Evolutionary conservation across 2,329 filamentous ascomycete genomes (phyloP).

Genomic region (Cladosporium halotolerans): DNA sequence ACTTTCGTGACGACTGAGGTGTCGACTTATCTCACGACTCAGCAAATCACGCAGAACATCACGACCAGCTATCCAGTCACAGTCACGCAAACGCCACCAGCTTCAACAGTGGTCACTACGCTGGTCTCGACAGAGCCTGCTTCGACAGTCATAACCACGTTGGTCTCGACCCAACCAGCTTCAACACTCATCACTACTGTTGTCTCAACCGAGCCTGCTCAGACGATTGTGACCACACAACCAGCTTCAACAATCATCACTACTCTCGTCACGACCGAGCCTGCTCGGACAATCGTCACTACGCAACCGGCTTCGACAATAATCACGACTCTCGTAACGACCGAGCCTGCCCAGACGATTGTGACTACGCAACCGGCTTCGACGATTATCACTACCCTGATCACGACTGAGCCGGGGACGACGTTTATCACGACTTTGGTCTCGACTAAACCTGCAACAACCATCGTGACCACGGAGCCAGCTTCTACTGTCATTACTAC

Average conservation of each 20-base stretch:
- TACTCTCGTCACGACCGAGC: not conserved
- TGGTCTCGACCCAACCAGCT: not conserved
- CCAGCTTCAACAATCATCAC: not conserved
- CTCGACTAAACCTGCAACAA: not conserved
- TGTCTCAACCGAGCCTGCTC: not conserved
- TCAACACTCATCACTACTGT: not conserved
- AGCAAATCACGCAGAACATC: not conserved
- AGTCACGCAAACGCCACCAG: not conserved
- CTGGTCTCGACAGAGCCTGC: not conserved
- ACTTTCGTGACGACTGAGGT: not conserved
- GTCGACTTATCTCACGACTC: not conserved
- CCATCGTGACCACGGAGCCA: not conserved
- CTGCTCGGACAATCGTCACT: not conserved
- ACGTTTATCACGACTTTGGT: constrained; percentile 3
- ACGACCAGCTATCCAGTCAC: constrained; percentile 6
- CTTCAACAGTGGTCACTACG: not conserved
- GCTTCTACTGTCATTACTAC: not conserved
- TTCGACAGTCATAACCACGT: not conserved
- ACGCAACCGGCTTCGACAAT: not conserved
- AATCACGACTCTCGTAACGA: not conserved
- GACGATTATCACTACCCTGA: not conserved
- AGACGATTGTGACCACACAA: not conserved
- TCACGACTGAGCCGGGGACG: not conserved
- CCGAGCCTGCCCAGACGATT: not conserved
- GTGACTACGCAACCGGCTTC: not conserved